These are phyloP conservation scores for Cadophora luteo-olivacea DNA, from an alignment of 2,329 filamentous ascomycete genomes.

Conservation along the genomic window DNA sequence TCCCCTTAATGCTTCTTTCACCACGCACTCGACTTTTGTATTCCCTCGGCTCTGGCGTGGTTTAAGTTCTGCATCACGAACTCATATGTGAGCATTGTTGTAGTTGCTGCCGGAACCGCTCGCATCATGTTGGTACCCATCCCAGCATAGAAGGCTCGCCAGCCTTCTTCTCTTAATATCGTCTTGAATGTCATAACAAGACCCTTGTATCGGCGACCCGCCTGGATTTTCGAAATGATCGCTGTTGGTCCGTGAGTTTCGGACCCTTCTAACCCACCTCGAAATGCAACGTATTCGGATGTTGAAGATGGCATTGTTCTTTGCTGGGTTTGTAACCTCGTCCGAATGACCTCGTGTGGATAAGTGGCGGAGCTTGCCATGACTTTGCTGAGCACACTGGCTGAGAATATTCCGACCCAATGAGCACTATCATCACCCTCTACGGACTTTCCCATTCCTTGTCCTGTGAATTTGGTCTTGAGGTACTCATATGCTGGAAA, in stretches of 20 bases:
- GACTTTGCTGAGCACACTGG: constrained; percentile 92
- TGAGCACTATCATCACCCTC: constrained; percentile 67
- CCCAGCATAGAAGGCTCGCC: constrained; percentile 95
- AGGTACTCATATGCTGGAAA: constrained; percentile 96
- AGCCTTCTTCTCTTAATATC: constrained; percentile 90
- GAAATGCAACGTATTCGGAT: constrained; percentile 58
- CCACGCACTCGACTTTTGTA: constrained; percentile 33
- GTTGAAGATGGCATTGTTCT: constrained; percentile 64
- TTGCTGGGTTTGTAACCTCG: constrained; percentile 91
- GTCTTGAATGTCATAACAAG: constrained; percentile 82
- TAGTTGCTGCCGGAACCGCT: constrained; percentile 92
- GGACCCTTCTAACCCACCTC: constrained; percentile 40
- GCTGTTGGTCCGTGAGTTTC: constrained; percentile 28
- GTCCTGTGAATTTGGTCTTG: constrained; percentile 88
- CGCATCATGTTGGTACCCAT: constrained; percentile 98
- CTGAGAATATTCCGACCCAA: constrained; percentile 83
- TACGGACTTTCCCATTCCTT: constrained; percentile 76
- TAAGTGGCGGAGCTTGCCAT: constrained; percentile 95
- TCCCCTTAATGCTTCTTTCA: constrained; percentile 17
- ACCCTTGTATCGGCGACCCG: constrained; percentile 68
- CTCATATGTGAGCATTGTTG: constrained; percentile 97
- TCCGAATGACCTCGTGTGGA: constrained; percentile 95
- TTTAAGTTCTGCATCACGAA: constrained; percentile 56
- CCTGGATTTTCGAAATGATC: constrained; percentile 41
- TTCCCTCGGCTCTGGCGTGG: constrained; percentile 39